A percentile compares a stretch with the other conserved stretches of the same genome.
Conservation (phyloP, 2,329 filamentous ascomycete genomes). For the Ophiostoma quercus region DNA sequence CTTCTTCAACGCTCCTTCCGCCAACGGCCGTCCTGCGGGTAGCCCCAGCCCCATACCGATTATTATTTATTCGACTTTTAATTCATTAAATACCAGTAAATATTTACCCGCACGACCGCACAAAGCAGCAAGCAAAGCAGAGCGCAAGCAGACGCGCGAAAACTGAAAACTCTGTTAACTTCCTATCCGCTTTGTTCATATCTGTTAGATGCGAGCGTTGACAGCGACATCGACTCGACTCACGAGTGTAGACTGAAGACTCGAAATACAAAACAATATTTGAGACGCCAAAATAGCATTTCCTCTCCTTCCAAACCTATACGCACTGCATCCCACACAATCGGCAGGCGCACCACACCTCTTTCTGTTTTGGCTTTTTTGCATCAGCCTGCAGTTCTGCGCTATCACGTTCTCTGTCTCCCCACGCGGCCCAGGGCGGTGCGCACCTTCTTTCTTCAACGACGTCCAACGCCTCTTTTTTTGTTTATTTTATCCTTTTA, state of each 20-base stretch:
- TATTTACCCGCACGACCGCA: conserved; percentile 11
- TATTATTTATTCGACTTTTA: not conserved
- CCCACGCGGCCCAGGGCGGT: not conserved
- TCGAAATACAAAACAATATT: not conserved
- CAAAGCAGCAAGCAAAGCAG: not conserved
- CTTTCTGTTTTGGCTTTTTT: conserved; percentile 8
- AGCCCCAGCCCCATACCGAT: not conserved
- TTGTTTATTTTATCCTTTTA: not conserved
- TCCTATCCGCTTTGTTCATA: conserved; percentile 26
- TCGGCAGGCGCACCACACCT: conserved; percentile 8
- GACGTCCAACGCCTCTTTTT: not conserved
- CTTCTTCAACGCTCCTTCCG: not conserved
- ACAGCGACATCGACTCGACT: not conserved
- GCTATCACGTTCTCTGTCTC: conserved; percentile 4
- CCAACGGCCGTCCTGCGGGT: not conserved
- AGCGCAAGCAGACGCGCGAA: conserved; percentile 14
- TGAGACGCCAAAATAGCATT: not conserved
- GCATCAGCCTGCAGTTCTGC: conserved; percentile 9
- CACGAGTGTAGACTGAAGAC: not conserved
- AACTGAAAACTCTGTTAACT: conserved; percentile 27
- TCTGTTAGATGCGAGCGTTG: not conserved
- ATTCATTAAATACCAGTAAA: not conserved
- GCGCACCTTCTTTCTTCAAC: conserved; percentile 3
- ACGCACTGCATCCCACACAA: conserved; percentile 4
- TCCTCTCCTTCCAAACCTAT: not conserved